Conservation (phyloP, 2,329 filamentous ascomycete genomes). For the Paramyrothecium roridum region DNA sequence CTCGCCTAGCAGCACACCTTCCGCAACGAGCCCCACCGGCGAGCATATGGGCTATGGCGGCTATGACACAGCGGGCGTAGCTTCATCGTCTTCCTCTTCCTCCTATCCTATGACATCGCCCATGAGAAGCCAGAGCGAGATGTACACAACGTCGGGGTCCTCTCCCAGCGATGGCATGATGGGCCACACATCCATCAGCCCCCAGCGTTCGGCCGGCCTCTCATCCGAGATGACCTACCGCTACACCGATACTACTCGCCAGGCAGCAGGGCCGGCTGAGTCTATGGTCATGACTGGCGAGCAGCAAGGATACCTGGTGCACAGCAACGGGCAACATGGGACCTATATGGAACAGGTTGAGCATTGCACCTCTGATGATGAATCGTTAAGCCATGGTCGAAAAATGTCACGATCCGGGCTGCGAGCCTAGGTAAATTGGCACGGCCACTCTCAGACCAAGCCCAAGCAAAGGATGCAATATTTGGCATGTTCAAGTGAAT, state of each 20-base stretch:
- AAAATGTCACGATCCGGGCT: background rate
- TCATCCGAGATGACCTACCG: slow-evolving; percentile 23
- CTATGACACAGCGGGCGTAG: slow-evolving; percentile 4
- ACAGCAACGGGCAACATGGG: background rate
- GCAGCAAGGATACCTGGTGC: background rate
- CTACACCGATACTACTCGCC: slow-evolving; percentile 24
- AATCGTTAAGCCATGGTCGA: background rate
- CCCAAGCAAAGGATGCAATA: no score
- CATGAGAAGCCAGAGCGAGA: slow-evolving; percentile 1
- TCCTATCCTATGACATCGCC: background rate
- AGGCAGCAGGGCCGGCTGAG: background rate
- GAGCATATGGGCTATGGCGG: slow-evolving; percentile 6
- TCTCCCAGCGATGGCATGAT: background rate
- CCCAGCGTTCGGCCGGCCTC: slow-evolving; percentile 4
- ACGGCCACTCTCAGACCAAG: no score
- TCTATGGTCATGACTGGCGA: background rate
- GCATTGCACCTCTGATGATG: background rate
- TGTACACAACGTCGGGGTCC: slow-evolving; percentile 10
- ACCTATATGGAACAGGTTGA: background rate
- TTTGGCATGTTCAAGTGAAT: no score
- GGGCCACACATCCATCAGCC: slow-evolving; percentile 4
- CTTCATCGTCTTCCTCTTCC: background rate
- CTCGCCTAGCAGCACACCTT: slow-evolving; percentile 1
- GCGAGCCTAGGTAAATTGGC: background rate
- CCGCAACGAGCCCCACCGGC: slow-evolving; percentile 4